These are phyloP conservation scores for Phylloporus sp. DNA, from an alignment of 768 basidiomycete genomes.

Conservation along the genomic window DNA sequence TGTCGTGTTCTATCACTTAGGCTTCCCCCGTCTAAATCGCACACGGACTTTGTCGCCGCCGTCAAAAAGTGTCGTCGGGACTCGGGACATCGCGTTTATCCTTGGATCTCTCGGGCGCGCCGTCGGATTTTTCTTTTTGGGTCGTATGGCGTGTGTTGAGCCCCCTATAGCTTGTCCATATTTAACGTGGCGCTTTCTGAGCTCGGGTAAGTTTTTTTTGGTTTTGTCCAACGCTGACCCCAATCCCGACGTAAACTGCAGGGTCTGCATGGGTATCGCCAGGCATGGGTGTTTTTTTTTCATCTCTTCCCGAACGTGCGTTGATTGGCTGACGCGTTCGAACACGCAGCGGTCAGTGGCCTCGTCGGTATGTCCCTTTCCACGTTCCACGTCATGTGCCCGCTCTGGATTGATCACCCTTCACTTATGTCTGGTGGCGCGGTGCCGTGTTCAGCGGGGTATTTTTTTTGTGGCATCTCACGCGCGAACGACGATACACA, in stretches of 20 bases:
- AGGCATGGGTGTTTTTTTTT: constrained; percentile 34
- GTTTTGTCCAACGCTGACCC: too few relatives aligned
- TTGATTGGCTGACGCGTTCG: not conserved
- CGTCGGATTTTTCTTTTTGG: too few relatives aligned
- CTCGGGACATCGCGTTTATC: constrained; percentile 26
- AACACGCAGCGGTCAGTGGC: constrained; percentile 20
- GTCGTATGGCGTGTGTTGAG: too few relatives aligned
- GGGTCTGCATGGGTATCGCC: constrained; percentile 46
- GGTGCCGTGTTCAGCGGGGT: constrained; percentile 51
- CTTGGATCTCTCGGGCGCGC: constrained; percentile 26
- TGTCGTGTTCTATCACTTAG: constrained; percentile 52
- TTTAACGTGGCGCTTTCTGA: constrained; percentile 44
- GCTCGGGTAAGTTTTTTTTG: constrained; percentile 40
- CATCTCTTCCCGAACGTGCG: too few relatives aligned
- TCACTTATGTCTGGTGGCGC: constrained; percentile 50
- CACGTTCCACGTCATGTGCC: not conserved
- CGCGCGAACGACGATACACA: too few relatives aligned
- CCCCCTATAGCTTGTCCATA: constrained; percentile 28
- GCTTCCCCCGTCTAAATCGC: constrained; percentile 30
- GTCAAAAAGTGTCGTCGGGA: constrained; percentile 21
- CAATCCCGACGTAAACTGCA: constrained; percentile 1
- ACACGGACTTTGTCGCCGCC: constrained; percentile 16
- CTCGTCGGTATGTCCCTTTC: constrained; percentile 13
- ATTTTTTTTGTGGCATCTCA: too few relatives aligned
- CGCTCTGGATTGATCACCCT: too few relatives aligned